A percentile compares a stretch with the other conserved stretches of the same genome.
phyloP scores from a whole-genome alignment of 2,329 filamentous ascomycete species.

The Trichoderma sp. region DNA sequence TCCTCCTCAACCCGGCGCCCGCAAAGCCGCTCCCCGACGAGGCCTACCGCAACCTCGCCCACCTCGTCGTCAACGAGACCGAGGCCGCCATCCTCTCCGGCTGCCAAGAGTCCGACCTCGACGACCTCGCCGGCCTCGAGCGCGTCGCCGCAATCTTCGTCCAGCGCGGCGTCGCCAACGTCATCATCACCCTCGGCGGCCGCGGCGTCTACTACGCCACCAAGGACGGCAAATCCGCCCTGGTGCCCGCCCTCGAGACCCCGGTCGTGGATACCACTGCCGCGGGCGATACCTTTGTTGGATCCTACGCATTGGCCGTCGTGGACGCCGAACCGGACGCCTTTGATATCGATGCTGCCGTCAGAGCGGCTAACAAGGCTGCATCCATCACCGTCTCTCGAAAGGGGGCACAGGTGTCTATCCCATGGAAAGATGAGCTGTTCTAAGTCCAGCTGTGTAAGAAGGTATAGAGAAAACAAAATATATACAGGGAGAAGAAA shows the following conservation, averaged over 20 bases:
- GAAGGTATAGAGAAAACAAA: neutral
- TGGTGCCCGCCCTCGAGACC: constrained; percentile 65
- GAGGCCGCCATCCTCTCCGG: constrained; percentile 74
- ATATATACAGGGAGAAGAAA: constrained; percentile 1
- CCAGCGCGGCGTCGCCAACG: constrained; percentile 64
- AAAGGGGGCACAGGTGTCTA: constrained; percentile 43
- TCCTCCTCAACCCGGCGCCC: constrained; percentile 83
- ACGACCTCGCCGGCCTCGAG: constrained; percentile 42
- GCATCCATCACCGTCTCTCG: constrained; percentile 41
- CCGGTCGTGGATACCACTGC: constrained; percentile 87
- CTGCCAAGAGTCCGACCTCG: constrained; percentile 47
- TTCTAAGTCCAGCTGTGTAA: constrained; percentile 24
- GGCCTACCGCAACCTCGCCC: constrained; percentile 65
- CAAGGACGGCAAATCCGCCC: constrained; percentile 38
- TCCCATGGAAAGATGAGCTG: constrained; percentile 44
- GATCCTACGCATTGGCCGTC: constrained; percentile 74
- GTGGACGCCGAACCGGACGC: constrained; percentile 44
- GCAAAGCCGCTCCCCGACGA: constrained; percentile 65
- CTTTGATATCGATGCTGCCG: constrained; percentile 56
- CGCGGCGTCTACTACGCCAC: constrained; percentile 70
- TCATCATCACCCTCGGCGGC: constrained; percentile 80
- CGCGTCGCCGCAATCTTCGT: constrained; percentile 60
- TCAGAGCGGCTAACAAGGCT: constrained; percentile 51
- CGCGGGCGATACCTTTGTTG: constrained; percentile 92
- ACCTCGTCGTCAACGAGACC: constrained; percentile 87